These are phyloP conservation scores for Thelonectria discophora DNA, from an alignment of 2,329 filamentous ascomycete genomes.

Conservation along the genomic window DNA sequence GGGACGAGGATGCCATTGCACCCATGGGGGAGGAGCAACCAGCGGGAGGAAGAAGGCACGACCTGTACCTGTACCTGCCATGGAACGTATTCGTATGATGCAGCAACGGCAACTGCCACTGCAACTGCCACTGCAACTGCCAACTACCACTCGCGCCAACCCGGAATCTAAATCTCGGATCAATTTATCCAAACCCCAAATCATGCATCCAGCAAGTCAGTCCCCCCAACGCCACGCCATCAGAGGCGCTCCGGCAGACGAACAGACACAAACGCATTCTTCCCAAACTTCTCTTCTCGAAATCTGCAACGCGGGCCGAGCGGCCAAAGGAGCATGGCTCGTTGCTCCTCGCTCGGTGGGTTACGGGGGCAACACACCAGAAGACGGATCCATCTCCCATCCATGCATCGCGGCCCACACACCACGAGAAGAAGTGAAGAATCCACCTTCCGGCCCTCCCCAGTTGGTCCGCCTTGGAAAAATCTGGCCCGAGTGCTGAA, in stretches of 20 bases:
- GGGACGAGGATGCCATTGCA: no score
- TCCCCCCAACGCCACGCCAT: background rate
- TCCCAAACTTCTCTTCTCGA: background rate
- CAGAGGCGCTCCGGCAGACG: background rate
- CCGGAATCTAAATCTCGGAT: no score
- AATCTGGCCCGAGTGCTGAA: constrained; percentile 3
- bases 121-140: no score
- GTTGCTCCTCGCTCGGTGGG: background rate
- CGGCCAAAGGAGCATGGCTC: background rate
- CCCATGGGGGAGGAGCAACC: no score
- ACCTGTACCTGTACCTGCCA: no score
- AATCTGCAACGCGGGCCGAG: background rate
- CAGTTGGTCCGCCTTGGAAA: background rate
- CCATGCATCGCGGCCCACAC: constrained; percentile 28
- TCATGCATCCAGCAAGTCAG: background rate
- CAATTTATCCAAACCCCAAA: background rate
- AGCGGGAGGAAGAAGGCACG: no score
- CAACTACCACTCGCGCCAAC: no score
- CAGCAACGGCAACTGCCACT: no score
- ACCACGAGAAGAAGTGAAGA: background rate
- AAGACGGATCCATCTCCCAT: background rate
- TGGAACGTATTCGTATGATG: no score
- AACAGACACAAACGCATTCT: background rate
- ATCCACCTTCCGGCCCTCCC: constrained; percentile 15
- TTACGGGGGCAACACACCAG: background rate